Evolutionary conservation across 345 rosid genomes (phyloP), one percentile per base, ranked within the genome.

Genomic region (Gossypium herbaceum): DNA sequence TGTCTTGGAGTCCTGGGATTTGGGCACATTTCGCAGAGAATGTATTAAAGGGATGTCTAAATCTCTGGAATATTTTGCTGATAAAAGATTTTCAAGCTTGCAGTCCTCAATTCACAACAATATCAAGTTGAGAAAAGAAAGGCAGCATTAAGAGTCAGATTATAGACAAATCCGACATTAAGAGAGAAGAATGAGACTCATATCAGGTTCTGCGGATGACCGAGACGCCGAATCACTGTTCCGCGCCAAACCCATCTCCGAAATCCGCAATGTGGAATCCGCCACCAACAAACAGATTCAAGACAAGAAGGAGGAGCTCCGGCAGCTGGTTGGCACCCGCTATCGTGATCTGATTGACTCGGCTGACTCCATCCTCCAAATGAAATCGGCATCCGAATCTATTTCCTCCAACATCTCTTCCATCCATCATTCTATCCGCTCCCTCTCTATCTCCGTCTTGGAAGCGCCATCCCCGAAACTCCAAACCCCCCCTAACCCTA

Each of bases 321-420:
- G 97, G 44, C 97, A 88, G 62, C 84, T 94, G 66, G 95, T 94
- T 1, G 98, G 97, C 73, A 92, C 89, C 82, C 84, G 97, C 59
- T 94, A 94, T 83, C 86, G 97, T 3, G 98, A 94, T 80, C 89
- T 94, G 27, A 92, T 94, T 72, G 98, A 94, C 83, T 94, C 98
- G 7, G 98, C 98, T 9, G 95, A 92, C 82, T 89, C 98, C 25
- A 92, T 94, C 69, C 87, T 94, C 25, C 87, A 76, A 16, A 95
- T 95, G 99, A 93, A 90, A 82, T 89, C 94, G 11, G 84, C 94
- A 0, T 93, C 94, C 76, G 87, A 85, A 71, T 79, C 91, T 57
- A 95, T 95, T 75, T 88, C 90, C 12, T 65, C 84, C 16, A 91
- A 89, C 78, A 86, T 95, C 60, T 80, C 88, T 50, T 88, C 94